A percentile compares a stretch with the other conserved stretches of the same genome.
Conservation (phyloP, 2,329 filamentous ascomycete species). For the Ophiostoma himal-ulmi region DNA sequence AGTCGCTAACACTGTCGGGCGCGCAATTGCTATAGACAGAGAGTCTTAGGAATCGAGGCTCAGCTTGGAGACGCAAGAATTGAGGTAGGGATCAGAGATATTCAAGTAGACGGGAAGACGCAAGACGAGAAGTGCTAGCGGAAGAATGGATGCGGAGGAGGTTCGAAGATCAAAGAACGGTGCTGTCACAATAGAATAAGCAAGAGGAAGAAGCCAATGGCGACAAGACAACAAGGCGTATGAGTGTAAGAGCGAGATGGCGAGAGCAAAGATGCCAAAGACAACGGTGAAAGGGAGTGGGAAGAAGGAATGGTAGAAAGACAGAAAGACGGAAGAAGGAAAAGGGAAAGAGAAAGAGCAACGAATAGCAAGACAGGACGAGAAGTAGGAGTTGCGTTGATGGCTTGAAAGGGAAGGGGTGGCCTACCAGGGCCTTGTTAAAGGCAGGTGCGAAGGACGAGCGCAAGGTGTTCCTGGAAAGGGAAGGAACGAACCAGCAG, state of each 20-base stretch:
- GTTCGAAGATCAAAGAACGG: not conserved
- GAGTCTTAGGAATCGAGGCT: not conserved
- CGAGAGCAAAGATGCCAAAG: not conserved
- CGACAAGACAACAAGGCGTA: not conserved
- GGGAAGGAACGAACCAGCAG: not conserved
- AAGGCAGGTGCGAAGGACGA: constrained; percentile 13
- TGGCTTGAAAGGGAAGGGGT: not conserved
- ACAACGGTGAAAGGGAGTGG: not conserved
- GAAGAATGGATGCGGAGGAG: not conserved
- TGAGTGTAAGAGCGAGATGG: not conserved
- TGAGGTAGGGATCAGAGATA: not conserved
- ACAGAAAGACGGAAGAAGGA: not conserved
- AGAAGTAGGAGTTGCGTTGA: not conserved
- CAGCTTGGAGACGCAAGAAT: not conserved
- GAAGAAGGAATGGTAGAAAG: not conserved
- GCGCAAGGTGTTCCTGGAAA: not conserved
- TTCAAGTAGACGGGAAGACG: not conserved
- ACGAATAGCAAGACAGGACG: not conserved
- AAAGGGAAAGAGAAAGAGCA: not conserved
- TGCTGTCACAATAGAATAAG: not conserved
- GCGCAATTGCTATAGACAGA: not conserved
- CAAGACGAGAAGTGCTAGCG: not conserved
- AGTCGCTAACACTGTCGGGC: not conserved
- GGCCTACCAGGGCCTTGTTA: not conserved
- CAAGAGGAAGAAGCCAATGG: not conserved